Base-by-base conservation (phyloP, 129 eudicot genomes). In the Gnaphalium uliginosum region DNA sequence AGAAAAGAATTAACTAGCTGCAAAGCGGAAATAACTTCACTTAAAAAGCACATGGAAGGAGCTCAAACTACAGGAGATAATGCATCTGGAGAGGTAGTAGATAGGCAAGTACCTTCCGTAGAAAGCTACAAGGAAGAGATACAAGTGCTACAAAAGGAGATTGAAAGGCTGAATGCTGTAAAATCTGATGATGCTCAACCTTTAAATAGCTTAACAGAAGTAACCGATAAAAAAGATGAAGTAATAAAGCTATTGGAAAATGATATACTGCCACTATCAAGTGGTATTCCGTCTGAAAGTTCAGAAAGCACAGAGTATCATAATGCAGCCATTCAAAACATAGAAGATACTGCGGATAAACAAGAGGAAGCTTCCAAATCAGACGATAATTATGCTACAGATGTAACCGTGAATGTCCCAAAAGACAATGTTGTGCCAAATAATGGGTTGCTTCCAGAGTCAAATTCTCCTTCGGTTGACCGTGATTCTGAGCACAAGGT, bases 1-100 rank as follows among this genome's bases (percentile, higher is more conserved):
- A 87, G 81, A 75, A 88, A 85, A 78, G 96, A 90, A 81, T 77
- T 94, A 67, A 89, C 88, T 85, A 90, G 77, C 51, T 94, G 89
- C 85, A 88, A 96, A 76, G 79, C 93, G 72, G 98, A 94, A 84
- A 87, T 91, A 83, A 87, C 89, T 71, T 87, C 97, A 72, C 93
- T 94, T 41, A 87, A 90, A 82, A 84, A 82, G 86, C 89, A 82
- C 81, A 82, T 87, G 46, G 96, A 93, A 83, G 92, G 88, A 63
- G 83, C 86, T 74, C 87, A 56, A 75, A 75, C 87, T 60, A 83
- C 85, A 53, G 78, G 74, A 35, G 54, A 5, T 64, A 29, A 43
- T 61, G 21, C 80, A 80, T 66, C 79, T 64, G 70, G 75, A 76
- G 85, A 78, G 37, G 76, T 69, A 72, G 85, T 71, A 33, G 77